phyloP scores from a whole-genome alignment of 1,139 yeast species.

The Geotrichum candidum region DNA sequence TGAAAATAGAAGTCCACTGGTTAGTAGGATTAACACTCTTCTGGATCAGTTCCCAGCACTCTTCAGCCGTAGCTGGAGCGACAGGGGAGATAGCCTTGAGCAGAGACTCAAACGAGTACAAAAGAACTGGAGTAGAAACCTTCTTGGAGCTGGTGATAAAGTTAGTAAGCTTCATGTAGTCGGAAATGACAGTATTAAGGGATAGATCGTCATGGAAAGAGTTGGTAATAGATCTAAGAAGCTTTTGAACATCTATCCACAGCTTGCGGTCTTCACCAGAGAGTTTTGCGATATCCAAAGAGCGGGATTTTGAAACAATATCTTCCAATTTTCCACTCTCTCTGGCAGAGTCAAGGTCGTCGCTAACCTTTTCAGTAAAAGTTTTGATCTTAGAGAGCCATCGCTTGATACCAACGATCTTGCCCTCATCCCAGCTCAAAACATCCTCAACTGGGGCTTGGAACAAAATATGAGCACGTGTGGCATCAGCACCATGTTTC shows the following conservation, averaged over 20 bases:
- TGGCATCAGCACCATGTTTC: conserved; percentile 90
- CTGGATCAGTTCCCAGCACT: conserved; percentile 60
- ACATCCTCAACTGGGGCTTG: conserved; percentile 85
- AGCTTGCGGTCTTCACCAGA: conserved; percentile 47
- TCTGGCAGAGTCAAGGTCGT: conserved; percentile 9
- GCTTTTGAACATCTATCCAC: conserved; percentile 53
- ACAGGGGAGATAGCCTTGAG: conserved; percentile 63
- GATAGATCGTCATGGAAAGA: conserved; percentile 58
- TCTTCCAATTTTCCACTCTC: conserved; percentile 1
- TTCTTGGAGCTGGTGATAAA: conserved; percentile 40
- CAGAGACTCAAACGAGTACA: conserved; percentile 48
- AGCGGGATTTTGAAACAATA: conserved; percentile 7
- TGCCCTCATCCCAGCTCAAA: conserved; percentile 83
- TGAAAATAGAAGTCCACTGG: conserved; percentile 50
- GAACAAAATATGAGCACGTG: conserved; percentile 88
- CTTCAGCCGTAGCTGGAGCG: conserved; percentile 77
- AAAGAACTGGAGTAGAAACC: conserved; percentile 33
- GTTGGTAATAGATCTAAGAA: conserved; percentile 46
- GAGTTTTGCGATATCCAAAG: conserved; percentile 22
- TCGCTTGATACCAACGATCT: conserved; percentile 78
- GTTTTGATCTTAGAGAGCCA: conserved; percentile 66
- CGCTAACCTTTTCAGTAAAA: conserved; percentile 21
- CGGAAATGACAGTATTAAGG: conserved; percentile 80
- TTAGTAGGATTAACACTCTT: conserved; percentile 23
- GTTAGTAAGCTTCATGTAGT: conserved; percentile 80